These are phyloP conservation scores for Pythium periplocum DNA, from an alignment of 352 stramenopile genomes.

Conservation along the genomic window DNA sequence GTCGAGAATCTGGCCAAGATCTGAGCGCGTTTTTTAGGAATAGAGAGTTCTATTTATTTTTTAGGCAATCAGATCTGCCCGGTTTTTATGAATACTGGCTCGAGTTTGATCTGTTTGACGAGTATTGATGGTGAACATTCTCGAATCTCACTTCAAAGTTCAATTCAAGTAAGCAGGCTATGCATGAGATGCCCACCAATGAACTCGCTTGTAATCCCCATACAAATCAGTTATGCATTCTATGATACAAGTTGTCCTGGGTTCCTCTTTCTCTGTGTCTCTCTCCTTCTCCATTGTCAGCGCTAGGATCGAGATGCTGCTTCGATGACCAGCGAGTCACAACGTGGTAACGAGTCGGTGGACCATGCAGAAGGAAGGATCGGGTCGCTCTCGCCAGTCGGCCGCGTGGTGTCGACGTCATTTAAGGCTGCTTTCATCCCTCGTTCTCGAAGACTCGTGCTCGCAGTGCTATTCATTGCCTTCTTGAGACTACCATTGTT, in stretches of 20 bases:
- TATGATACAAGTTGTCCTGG: not conserved
- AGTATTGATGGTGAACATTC: no score
- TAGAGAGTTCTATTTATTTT: no score
- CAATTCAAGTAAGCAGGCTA: no score
- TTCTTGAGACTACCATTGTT: no score
- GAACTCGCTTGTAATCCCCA: no score
- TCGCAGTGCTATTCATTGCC: not conserved
- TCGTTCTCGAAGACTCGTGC: not conserved
- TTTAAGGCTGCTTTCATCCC: not conserved
- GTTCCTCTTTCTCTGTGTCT: not conserved
- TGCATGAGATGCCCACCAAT: no score
- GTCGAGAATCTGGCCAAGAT: conserved; percentile 1
- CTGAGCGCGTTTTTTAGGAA: no score
- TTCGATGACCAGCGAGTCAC: not conserved
- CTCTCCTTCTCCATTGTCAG: not conserved
- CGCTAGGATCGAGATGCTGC: not conserved
- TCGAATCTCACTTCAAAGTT: no score
- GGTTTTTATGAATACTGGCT: no score
- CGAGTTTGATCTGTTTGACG: no score
- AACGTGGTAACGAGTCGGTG: conserved; percentile 13
- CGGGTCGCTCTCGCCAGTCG: not conserved
- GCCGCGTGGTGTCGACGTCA: not conserved
- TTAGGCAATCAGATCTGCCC: no score
- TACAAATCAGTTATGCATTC: no score
- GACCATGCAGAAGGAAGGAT: conserved; percentile 13